Evolutionary conservation across 2,329 filamentous ascomycete species (phyloP), one percentile per base, ranked within the genome.

Genomic region (Trichoderma cornu-damae): DNA sequence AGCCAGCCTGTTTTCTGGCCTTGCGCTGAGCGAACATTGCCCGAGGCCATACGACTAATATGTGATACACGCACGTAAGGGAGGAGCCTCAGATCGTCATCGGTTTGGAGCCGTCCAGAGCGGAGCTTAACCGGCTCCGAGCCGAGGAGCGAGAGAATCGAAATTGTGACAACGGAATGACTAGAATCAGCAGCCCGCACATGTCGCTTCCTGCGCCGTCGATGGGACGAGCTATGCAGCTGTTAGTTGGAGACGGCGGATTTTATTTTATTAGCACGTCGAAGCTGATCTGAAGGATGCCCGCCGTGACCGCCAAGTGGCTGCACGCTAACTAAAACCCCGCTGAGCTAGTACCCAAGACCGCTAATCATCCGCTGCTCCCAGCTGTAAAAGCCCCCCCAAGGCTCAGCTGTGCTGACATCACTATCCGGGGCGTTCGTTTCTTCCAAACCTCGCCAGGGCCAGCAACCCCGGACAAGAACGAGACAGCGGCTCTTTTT

Each of bases 371-470:
- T 9, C n/a, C n/a, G 7, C 18, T 12, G 4, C 28, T 20, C 35
- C n/a, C 8, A 9, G 20, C 48, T 40, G 48, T 26, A 51, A 40
- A 28, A 28, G 35, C 12, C 7, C 35, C 12, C 7, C 35, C 24
- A 40, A n/a, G 48, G 34, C n/a, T 51, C 22, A 51, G 48, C 48
- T 28, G 48, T 38, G 48, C 51, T 55, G 51, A 55, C 51, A 55
- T 55, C 51, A 55, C 51, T 46, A 38, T 38, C 22, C n/a, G 16
- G 22, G 20, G 16, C 40, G 14, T 52, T 42, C 18, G 22, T 12
- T 9, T 47, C 43, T 11, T 18, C 26, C 30, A n/a, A n/a, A 38
- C 51, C 28, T 52, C 49, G 37, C 16, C 37, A 40, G 42, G 42
- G 42, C 51, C 42, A 55, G 20, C 42, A 55, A 55, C 51, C 51